phyloP scores from a whole-genome alignment of 495 filamentous ascomycete species.

The Polyplosphaeria fusca region DNA sequence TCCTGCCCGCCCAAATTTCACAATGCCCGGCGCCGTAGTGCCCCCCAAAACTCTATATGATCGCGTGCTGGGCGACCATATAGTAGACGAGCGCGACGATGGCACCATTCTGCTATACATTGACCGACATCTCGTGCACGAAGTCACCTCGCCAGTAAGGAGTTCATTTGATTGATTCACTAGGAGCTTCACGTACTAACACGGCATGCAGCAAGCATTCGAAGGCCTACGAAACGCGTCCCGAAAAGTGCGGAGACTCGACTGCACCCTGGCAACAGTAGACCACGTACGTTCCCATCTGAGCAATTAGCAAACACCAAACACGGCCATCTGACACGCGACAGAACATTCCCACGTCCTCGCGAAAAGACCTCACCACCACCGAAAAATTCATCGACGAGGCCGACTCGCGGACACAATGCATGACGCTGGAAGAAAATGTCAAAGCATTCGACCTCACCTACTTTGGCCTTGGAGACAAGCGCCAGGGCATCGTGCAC shows the following conservation, averaged over 20 bases:
- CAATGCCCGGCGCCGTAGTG: constrained; percentile 75
- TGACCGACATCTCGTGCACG: constrained; percentile 92
- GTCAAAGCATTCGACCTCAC: constrained; percentile 95
- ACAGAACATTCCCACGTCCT: constrained; percentile 87
- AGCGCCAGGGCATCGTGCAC: constrained; percentile 96
- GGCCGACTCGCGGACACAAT: constrained; percentile 88
- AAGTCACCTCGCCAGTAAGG: constrained; percentile 88
- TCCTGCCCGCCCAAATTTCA: constrained; percentile 8
- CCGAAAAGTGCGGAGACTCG: constrained; percentile 83
- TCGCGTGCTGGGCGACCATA: constrained; percentile 91
- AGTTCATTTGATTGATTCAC: not conserved
- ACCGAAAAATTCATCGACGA: constrained; percentile 85
- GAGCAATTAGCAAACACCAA: not conserved
- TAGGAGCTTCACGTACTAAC: constrained; percentile 28
- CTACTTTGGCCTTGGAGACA: constrained; percentile 95
- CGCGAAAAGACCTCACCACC: constrained; percentile 83
- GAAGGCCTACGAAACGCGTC: constrained; percentile 87
- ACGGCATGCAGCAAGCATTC: constrained; percentile 74
- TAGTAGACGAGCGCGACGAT: constrained; percentile 89
- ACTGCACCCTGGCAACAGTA: constrained; percentile 94
- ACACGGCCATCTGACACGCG: constrained; percentile 26
- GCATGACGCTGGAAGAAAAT: constrained; percentile 92
- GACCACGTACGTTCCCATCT: constrained; percentile 72
- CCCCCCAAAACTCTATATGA: constrained; percentile 90
- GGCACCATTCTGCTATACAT: constrained; percentile 93